Conservation (phyloP, 2,329 filamentous ascomycete genomes). For the Xylariaceae sp. region DNA sequence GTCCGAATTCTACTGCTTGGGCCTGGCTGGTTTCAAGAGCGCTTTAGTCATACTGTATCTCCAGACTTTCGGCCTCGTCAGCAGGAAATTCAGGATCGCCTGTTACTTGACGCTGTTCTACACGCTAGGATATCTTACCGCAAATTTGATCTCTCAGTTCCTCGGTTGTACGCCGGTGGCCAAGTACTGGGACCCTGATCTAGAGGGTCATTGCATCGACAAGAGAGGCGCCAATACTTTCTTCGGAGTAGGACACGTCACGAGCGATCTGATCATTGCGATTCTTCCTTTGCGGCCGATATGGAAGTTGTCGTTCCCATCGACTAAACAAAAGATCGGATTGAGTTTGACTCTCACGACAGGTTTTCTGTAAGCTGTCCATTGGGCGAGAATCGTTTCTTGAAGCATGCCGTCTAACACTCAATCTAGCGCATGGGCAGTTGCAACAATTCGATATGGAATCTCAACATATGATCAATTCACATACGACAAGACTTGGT, state of each 20-base stretch:
- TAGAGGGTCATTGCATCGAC: slow-evolving; percentile 28
- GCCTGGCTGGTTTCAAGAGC: slow-evolving; percentile 31
- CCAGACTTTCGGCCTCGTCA: slow-evolving; percentile 28
- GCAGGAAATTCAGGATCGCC: slow-evolving; percentile 25
- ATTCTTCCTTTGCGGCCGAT: slow-evolving; percentile 29
- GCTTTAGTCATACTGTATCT: slow-evolving; percentile 29
- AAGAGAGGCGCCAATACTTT: slow-evolving; percentile 27
- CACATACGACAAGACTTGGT: slow-evolving; percentile 30
- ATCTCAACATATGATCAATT: slow-evolving; percentile 31
- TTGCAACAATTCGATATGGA: slow-evolving; percentile 28
- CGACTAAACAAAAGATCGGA: slow-evolving; percentile 28
- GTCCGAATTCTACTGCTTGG: slow-evolving; percentile 30
- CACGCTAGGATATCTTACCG: slow-evolving; percentile 58
- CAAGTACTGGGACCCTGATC: slow-evolving; percentile 26
- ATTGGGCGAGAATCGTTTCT: background rate
- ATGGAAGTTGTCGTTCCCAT: slow-evolving; percentile 28
- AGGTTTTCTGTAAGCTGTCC: slow-evolving; percentile 26
- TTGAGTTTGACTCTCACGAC: slow-evolving; percentile 29
- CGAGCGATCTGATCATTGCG: slow-evolving; percentile 31
- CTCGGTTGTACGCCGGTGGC: slow-evolving; percentile 29
- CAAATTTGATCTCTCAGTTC: slow-evolving; percentile 47
- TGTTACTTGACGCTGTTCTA: slow-evolving; percentile 31
- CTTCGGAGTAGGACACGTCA: slow-evolving; percentile 30
- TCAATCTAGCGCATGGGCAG: slow-evolving; percentile 26
- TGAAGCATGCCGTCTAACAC: slow-evolving; percentile 10